Conservation (phyloP, 148 eudicot species). For the Chenopodium album region DNA sequence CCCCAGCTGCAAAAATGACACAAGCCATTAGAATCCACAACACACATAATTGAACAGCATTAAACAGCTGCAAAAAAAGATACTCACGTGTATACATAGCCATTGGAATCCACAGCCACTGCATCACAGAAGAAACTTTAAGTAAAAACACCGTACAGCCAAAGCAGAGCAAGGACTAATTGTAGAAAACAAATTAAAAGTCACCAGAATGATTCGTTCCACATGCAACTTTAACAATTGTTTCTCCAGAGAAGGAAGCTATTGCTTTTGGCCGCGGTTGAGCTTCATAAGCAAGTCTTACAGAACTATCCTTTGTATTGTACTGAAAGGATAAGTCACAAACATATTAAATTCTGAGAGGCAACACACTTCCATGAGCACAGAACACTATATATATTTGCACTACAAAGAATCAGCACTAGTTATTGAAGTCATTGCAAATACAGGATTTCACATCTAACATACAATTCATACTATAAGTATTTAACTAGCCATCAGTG, state of each 20-base stretch:
- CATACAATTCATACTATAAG: background rate
- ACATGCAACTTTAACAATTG: constrained; percentile 89
- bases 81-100: constrained; percentile 94
- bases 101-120: constrained; percentile 97
- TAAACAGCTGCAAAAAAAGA: background rate
- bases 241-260: constrained; percentile 70
- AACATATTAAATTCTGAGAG: constrained; percentile 14
- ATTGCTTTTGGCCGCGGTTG: constrained; percentile 91
- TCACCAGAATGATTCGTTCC: constrained; percentile 97
- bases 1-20: constrained; percentile 70
- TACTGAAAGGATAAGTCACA: constrained; percentile 46
- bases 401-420: background rate
- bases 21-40: constrained; percentile 8
- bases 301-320: constrained; percentile 94
- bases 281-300: constrained; percentile 90
- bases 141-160: background rate
- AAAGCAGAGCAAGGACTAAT: background rate
- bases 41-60: background rate
- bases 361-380: background rate
- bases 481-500: background rate
- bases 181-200: background rate
- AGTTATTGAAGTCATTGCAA: background rate
- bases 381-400: background rate
- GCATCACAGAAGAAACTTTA: constrained; percentile 23
- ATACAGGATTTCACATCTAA: background rate